Percentiles rank a stretch among this genome's conserved stretches.
Evolutionary conservation across 2,329 filamentous ascomycete species (phyloP).

Genomic region (Hymenoscyphus occultus): DNA sequence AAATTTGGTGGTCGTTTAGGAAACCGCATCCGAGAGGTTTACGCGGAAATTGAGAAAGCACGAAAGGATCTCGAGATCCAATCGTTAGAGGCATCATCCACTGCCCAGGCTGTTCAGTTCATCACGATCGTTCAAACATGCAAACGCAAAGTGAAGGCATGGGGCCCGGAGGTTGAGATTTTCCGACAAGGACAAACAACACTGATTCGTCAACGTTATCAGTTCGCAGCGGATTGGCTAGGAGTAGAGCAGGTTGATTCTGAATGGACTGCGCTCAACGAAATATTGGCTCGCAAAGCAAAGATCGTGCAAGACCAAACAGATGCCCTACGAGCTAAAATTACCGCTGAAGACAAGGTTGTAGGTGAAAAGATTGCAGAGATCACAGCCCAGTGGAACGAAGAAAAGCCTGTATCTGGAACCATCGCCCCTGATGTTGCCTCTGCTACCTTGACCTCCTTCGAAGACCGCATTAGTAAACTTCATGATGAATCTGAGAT

Average conservation of each 20-base stretch:
- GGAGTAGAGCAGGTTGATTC: conserved; percentile 95
- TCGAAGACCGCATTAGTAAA: conserved; percentile 80
- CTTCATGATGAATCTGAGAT: conserved; percentile 87
- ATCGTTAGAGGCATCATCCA: conserved; percentile 89
- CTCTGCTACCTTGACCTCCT: conserved; percentile 74
- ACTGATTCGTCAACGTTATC: conserved; percentile 85
- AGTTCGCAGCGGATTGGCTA: conserved; percentile 91
- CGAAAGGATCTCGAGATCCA: conserved; percentile 87
- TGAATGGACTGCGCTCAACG: conserved; percentile 90
- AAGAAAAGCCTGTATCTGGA: conserved; percentile 94
- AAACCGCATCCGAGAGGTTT: conserved; percentile 86
- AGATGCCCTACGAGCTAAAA: conserved; percentile 91
- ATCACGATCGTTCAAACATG: conserved; percentile 97
- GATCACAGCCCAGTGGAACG: conserved; percentile 83
- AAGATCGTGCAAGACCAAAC: conserved; percentile 97
- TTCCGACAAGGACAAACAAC: conserved; percentile 96
- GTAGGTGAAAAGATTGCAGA: conserved; percentile 85
- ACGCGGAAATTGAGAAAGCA: conserved; percentile 86
- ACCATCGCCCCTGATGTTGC: conserved; percentile 88
- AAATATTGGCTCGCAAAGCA: conserved; percentile 85
- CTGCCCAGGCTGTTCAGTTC: conserved; percentile 94
- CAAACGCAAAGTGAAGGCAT: conserved; percentile 87
- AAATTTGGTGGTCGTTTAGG: conserved; percentile 91
- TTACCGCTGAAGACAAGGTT: conserved; percentile 87
- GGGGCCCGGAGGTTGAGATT: conserved; percentile 93